Percentiles rank a stretch among this genome's conserved stretches.
phyloP scores from a whole-genome alignment of 1,139 yeast genomes.

The Hanseniaspora sp. region DNA sequence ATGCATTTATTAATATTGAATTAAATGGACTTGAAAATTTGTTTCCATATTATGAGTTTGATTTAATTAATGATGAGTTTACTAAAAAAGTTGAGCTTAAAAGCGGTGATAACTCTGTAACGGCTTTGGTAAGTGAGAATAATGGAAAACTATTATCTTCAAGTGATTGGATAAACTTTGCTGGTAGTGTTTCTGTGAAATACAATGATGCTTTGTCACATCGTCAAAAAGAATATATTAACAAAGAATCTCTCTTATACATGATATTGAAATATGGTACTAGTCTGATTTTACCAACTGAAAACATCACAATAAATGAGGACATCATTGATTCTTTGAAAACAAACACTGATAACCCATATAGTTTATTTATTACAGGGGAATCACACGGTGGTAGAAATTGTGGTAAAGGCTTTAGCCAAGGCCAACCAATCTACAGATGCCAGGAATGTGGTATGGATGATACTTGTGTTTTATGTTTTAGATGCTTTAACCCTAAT shows the following conservation, averaged over 20 bases:
- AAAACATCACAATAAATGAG: not conserved
- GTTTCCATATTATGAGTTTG: not conserved
- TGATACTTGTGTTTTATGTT: constrained; percentile 64
- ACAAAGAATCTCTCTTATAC: not conserved
- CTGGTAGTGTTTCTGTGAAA: not conserved
- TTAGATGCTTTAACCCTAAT: constrained; percentile 52
- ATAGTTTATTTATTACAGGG: not conserved
- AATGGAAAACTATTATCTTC: not conserved
- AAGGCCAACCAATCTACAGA: constrained; percentile 55
- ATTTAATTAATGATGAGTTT: not conserved
- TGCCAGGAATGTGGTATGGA: constrained; percentile 63
- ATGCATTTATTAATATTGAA: not conserved
- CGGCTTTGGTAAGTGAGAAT: not conserved
- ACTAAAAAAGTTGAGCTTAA: not conserved
- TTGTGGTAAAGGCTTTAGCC: constrained; percentile 51
- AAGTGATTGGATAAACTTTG: not conserved
- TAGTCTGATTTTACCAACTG: not conserved
- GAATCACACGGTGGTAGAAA: constrained; percentile 40
- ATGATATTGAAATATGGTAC: not conserved
- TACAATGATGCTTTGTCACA: not conserved
- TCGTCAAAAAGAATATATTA: not conserved
- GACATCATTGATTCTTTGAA: not conserved
- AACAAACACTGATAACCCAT: not conserved
- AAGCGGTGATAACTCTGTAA: not conserved
- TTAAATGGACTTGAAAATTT: not conserved